Base-by-base conservation (phyloP, 305 asterid genomes). In the Salvia sclarea region DNA sequence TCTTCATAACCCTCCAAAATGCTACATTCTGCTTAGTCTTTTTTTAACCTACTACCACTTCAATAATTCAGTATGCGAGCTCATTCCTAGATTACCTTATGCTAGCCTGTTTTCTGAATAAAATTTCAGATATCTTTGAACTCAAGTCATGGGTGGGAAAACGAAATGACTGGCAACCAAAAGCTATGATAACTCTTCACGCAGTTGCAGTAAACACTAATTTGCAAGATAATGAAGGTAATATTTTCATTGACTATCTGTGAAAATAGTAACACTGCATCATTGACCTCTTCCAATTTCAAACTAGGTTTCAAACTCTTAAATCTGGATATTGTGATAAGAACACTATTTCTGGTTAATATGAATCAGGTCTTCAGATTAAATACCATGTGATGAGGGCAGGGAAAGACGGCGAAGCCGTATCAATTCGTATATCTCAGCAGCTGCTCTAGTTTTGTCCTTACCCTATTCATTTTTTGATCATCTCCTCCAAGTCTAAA, bases 171-270 rank as follows among this genome's bases (percentile, higher is more conserved):
- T 91, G 91, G 96, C 94, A 86, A 69, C 99, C 97, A 55, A 91
- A 91, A 84, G 86, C 96, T 22, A 78, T 78, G 87, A 64, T 86
- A 70, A 73, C 97, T 68, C 83, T 73, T 68, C 89, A 88, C 66
- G 91, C 95, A 38, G 99, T 87, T 20, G 97, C 96, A 66, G 84
- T 94, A 44, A 85, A 86, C 83, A 89, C 96, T 81, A 87, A 89
- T 73, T 81, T 94, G 80, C 96, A 87, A 81, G 85, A 80, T 59
- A 94, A 94, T 79, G 96, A 94, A 67, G 99, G 99, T 91, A 81
- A 61, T 21, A 37, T 66, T 20, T 30, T 66, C 56, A 48, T 12
- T 53, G 31, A 20, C 55, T 47, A 47, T 47, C 24, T 57, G 1
- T 45, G 20, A 66, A 4, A 65, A 49, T 18, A 24, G 6, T 24